A percentile compares a stretch with the other conserved stretches of the same genome.
These are phyloP conservation scores for Iberis pinnata DNA, from an alignment of 345 rosid species.

Conservation along the genomic window DNA sequence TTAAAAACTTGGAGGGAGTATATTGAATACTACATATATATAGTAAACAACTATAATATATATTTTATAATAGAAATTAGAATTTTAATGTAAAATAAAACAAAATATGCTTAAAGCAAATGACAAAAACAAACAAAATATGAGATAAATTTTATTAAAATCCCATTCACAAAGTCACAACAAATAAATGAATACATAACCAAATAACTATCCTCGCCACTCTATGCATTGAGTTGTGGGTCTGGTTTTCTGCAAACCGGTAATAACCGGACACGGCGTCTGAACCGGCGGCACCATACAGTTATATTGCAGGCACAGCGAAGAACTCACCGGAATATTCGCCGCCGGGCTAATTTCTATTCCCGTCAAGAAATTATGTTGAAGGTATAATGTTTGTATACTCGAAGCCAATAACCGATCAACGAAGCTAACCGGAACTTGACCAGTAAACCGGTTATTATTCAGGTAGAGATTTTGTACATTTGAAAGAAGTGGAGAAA, in stretches of 20 bases:
- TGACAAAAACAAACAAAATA: too few species aligned
- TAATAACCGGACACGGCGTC: constrained; percentile 79
- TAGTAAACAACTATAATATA: too few species aligned
- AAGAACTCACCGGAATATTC: constrained; percentile 67
- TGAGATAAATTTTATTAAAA: too few species aligned
- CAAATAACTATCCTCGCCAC: constrained; percentile 54
- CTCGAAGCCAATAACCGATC: constrained; percentile 55
- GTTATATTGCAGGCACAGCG: constrained; percentile 85
- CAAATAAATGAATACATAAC: too few species aligned
- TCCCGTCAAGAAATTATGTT: constrained; percentile 88
- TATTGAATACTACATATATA: too few species aligned
- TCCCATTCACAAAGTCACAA: too few species aligned
- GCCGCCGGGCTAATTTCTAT: constrained; percentile 88
- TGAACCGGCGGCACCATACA: constrained; percentile 93
- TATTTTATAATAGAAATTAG: too few species aligned
- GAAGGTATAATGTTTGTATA: constrained; percentile 69
- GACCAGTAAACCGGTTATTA: constrained; percentile 81
- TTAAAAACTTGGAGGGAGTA: too few species aligned
- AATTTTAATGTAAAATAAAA: too few species aligned
- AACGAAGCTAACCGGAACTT: constrained; percentile 73
- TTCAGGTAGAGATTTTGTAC: constrained; percentile 81
- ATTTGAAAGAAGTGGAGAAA: constrained; percentile 74
- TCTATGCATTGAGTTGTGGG: constrained; percentile 70
- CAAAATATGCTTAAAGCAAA: too few species aligned
- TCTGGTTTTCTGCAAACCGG: constrained; percentile 73